Evolutionary conservation across 768 basidiomycete genomes (phyloP).

Genomic region (Trametes sanguinea): DNA sequence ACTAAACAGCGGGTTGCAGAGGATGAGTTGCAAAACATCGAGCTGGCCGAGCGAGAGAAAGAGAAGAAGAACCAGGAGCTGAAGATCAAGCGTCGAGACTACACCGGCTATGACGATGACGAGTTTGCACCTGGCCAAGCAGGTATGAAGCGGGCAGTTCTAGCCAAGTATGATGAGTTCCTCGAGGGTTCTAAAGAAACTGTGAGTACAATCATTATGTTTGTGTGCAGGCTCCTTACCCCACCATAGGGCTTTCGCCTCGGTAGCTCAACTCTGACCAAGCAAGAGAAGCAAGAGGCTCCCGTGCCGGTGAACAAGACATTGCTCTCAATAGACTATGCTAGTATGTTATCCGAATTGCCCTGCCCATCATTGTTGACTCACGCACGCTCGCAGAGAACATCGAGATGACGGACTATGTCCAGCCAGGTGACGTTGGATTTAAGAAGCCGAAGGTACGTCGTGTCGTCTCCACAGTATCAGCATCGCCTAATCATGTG

Average conservation of each 20-base stretch:
- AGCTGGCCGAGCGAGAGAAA: constrained; percentile 88
- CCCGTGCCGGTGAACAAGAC: constrained; percentile 76
- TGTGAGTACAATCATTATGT: constrained; percentile 41
- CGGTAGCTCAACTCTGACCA: constrained; percentile 57
- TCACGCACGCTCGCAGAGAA: constrained; percentile 60
- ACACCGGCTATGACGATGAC: constrained; percentile 96
- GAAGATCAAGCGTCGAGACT: constrained; percentile 87
- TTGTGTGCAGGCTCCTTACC: constrained; percentile 13
- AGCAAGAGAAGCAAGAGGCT: constrained; percentile 41
- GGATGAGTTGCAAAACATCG: constrained; percentile 96
- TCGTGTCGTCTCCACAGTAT: neutral
- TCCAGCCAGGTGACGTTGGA: constrained; percentile 87
- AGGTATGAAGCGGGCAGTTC: constrained; percentile 79
- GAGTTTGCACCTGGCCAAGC: constrained; percentile 78
- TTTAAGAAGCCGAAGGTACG: constrained; percentile 93
- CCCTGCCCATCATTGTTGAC: neutral
- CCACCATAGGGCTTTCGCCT: constrained; percentile 77
- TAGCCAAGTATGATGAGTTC: constrained; percentile 94
- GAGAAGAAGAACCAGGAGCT: constrained; percentile 77
- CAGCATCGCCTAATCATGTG: neutral
- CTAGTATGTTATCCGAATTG: constrained; percentile 60
- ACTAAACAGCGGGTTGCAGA: constrained; percentile 49
- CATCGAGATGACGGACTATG: constrained; percentile 80
- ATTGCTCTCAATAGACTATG: constrained; percentile 83
- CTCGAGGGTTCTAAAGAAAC: constrained; percentile 73